Base-by-base conservation (phyloP, 2,329 filamentous ascomycete genomes). In the Hirsutella rhossiliensis region DNA sequence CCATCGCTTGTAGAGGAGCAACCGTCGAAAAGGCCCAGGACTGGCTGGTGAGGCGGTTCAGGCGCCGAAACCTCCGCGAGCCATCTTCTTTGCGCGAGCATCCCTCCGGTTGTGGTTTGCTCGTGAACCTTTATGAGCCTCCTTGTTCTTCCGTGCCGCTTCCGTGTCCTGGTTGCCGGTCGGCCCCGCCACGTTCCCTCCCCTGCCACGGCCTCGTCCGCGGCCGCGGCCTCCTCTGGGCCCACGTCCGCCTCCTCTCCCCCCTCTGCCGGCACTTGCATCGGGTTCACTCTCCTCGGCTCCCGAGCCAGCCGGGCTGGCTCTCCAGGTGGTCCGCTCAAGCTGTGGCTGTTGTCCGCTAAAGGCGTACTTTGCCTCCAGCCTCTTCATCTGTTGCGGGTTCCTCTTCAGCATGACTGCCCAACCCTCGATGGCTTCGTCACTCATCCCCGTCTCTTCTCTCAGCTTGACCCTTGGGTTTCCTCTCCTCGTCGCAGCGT, bases 351-450 rank as follows among this genome's bases (percentile, higher is more conserved):
- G 87, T 44, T 73, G 63, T 2, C 84, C 84, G 12, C 70, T 68
- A 50, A 84, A 86, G 17, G 74, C 68, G 54, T 82, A 84, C 56
- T 79, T 82, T 42, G 73, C 73, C 62, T 95, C 86, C 38, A 97
- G 64, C 45, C 76, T 72, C 45, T 77, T 75, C 59, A 82, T 68
- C 47, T 82, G 75, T 54, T 77, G 75, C 1, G 84, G 75, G 53
- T 90, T 83, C 29, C 89, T 75, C 12, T 70, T 67, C 8, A 96
- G 64, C 86, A 97, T 94, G 41, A 95, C 67, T 0, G 77, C 87
- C 89, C 90, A 98, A 5, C 92, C 92, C 62, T 97, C 92, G 30
- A 98, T 83, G 3, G 84, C 81, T 62, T 97, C 90, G 53, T 97
- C 89, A 0, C 87, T 88, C 87, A 96, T 87, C 4, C 82, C 82